Evolutionary conservation across 139 green algal species (phyloP).

Genomic region (Chlamydomonas asymmetrica): DNA sequence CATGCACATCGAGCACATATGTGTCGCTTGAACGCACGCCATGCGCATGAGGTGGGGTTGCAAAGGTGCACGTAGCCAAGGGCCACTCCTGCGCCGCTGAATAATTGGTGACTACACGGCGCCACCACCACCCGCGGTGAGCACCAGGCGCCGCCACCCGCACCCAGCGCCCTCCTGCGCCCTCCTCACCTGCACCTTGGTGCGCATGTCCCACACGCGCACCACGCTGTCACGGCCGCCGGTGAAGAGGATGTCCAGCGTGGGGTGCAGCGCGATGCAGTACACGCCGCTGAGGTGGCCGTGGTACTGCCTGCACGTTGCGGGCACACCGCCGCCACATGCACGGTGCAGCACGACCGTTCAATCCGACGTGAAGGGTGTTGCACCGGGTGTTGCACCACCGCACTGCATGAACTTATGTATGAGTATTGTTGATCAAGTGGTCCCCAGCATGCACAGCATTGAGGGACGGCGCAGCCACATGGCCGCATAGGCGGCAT

Average conservation of each 20-base stretch:
- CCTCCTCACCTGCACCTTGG: constrained; percentile 73
- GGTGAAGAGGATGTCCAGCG: constrained; percentile 93
- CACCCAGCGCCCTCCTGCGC: no score
- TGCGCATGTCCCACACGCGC: constrained; percentile 98
- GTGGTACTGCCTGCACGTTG: constrained; percentile 89
- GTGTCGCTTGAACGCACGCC: constrained; percentile 86
- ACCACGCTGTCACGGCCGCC: constrained; percentile 87
- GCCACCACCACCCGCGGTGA: not conserved
- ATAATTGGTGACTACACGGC: not conserved
- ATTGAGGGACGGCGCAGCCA: no score
- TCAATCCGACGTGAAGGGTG: no score
- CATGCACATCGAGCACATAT: constrained; percentile 98
- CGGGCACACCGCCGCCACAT: no score
- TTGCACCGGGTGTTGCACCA: no score
- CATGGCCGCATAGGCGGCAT: no score
- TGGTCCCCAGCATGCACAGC: no score
- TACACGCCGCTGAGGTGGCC: constrained; percentile 98
- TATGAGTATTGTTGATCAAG: no score
- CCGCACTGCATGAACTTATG: no score
- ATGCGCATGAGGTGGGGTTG: not conserved
- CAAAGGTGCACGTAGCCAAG: not conserved
- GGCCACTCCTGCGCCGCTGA: not conserved
- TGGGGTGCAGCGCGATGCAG: constrained; percentile 93
- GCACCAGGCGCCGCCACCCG: no score
- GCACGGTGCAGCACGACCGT: no score